Conservation (phyloP, 805 yeast species). For the Yarrowia sp. region DNA sequence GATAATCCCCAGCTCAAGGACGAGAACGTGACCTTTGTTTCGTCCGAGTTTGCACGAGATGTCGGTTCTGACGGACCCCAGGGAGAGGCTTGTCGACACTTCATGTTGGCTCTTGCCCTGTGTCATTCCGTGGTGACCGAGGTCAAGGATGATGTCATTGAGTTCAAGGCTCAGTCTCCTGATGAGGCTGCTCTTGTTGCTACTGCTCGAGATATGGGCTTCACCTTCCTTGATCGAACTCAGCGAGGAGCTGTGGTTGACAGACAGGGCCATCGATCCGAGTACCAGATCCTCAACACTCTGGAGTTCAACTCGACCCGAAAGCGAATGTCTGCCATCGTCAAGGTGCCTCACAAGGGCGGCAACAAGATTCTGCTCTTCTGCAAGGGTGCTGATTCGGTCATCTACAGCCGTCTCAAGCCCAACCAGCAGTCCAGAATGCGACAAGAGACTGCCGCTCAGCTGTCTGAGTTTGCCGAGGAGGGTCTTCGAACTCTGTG, state of each 20-base stretch:
- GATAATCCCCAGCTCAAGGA: conserved; percentile 61
- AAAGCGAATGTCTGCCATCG: conserved; percentile 79
- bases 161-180: conserved; percentile 83
- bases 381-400: conserved; percentile 81
- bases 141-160: conserved; percentile 51
- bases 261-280: conserved; percentile 57
- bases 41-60: conserved; percentile 66
- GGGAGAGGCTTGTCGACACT: conserved; percentile 60
- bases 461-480: conserved; percentile 74
- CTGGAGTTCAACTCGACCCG: conserved; percentile 77
- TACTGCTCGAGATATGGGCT: conserved; percentile 78
- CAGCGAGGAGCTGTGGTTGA: conserved; percentile 58
- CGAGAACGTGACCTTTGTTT: conserved; percentile 68
- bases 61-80: conserved; percentile 55
- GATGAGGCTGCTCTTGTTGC: conserved; percentile 85
- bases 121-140: conserved; percentile 84
- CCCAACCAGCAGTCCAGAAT: conserved; percentile 55
- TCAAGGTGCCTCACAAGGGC: conserved; percentile 53
- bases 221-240: conserved; percentile 64
- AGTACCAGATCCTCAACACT: conserved; percentile 62
- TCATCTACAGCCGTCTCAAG: conserved; percentile 63
- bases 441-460: conserved; percentile 68
- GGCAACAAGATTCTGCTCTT: conserved; percentile 56
- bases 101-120: conserved; percentile 74
- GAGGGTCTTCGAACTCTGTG: conserved; percentile 85